Conservation (phyloP, 148 eudicot species). For the Dianthus caryophyllus region DNA sequence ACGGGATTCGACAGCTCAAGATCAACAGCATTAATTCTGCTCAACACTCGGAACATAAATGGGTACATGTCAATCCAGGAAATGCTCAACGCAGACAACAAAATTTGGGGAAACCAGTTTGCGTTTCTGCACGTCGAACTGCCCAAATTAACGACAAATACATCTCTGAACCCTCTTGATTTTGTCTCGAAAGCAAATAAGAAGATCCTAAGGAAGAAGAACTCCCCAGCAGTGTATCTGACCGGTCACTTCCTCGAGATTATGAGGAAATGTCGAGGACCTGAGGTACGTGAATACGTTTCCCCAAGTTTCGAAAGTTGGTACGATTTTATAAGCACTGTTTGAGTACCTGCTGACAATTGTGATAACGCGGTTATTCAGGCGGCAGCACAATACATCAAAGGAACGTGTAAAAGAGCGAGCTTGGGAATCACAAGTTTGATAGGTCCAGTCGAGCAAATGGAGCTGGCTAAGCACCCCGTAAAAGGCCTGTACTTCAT, state of each 20-base stretch:
- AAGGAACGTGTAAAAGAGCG: constrained; percentile 6
- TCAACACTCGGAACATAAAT: constrained; percentile 36
- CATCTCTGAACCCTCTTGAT: constrained; percentile 26
- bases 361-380: not conserved
- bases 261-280: constrained; percentile 13
- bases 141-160: constrained; percentile 25
- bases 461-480: constrained; percentile 18
- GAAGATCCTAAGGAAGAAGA: constrained; percentile 29
- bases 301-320: not conserved
- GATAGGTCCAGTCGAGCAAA: constrained; percentile 23
- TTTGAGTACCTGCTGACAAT: not conserved
- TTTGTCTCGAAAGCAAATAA: constrained; percentile 27
- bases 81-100: constrained; percentile 36
- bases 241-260: constrained; percentile 13
- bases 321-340: too few species aligned
- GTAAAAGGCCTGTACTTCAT: constrained; percentile 24
- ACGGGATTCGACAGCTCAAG: constrained; percentile 14
- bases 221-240: constrained; percentile 20
- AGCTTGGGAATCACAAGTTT: constrained; percentile 14
- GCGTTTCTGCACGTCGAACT: constrained; percentile 35
- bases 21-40: constrained; percentile 32
- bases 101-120: constrained; percentile 49
- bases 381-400: constrained; percentile 12
- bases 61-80: constrained; percentile 38
- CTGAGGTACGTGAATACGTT: constrained; percentile 8